These are phyloP conservation scores for Pestalotiopsis sp. DNA, from an alignment of 2,329 filamentous ascomycete species.

Conservation along the genomic window DNA sequence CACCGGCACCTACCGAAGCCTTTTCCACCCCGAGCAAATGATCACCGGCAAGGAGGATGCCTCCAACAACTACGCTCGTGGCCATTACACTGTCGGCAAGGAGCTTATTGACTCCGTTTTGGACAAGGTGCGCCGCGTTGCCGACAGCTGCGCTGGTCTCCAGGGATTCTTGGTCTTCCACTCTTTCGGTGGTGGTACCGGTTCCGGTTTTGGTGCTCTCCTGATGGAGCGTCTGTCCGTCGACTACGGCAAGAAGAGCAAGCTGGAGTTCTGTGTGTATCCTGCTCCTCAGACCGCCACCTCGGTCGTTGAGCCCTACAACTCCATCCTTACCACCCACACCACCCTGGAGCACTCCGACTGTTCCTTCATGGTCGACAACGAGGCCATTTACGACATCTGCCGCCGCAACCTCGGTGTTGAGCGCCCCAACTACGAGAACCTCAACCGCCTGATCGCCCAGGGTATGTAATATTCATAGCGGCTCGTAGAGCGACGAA, in stretches of 20 bases:
- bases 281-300: constrained; percentile 96
- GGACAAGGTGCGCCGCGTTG: constrained; percentile 96
- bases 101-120: constrained; percentile 98
- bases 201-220: constrained; percentile 96
- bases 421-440: constrained; percentile 97
- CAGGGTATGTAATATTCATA: constrained; percentile 64
- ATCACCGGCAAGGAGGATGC: constrained; percentile 99
- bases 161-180: constrained; percentile 99
- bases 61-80: constrained; percentile 99
- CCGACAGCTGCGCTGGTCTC: constrained; percentile 96
- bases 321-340: constrained; percentile 98
- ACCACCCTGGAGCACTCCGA: constrained; percentile 99
- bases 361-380: constrained; percentile 99
- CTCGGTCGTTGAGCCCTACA: constrained; percentile 98
- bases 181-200: constrained; percentile 98
- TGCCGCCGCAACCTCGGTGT: constrained; percentile 97
- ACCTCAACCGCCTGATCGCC: constrained; percentile 97
- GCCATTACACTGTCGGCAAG: constrained; percentile 99
- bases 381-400: constrained; percentile 99
- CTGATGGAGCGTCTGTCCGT: constrained; percentile 98
- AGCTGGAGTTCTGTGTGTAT: constrained; percentile 99
- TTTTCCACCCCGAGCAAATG: constrained; percentile 99
- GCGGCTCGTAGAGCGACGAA: background rate
- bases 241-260: constrained; percentile 99
- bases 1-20: constrained; percentile 91